These are phyloP conservation scores for Candida maris DNA, from an alignment of 805 yeast species.

Conservation along the genomic window DNA sequence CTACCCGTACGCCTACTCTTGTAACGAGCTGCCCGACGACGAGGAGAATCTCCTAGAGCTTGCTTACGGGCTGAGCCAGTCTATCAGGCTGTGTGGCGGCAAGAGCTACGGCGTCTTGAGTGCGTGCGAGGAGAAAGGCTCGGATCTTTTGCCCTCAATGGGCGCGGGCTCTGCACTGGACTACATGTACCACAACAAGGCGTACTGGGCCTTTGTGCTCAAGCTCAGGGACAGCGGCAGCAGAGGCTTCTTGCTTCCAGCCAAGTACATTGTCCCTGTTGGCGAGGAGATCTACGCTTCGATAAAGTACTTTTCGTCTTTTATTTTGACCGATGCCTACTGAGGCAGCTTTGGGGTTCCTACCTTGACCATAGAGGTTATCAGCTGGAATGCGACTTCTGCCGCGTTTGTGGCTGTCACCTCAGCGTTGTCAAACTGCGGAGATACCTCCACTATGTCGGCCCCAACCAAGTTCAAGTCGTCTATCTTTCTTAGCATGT, in stretches of 20 bases:
- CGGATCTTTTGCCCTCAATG: conserved; percentile 66
- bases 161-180: conserved; percentile 82
- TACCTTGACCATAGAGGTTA: conserved; percentile 72
- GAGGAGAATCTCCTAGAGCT: conserved; percentile 76
- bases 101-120: conserved; percentile 65
- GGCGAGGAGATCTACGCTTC: conserved; percentile 73
- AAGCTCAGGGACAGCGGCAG: conserved; percentile 79
- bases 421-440: conserved; percentile 62
- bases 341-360: conserved; percentile 11
- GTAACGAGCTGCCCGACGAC: conserved; percentile 70
- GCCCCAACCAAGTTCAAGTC: conserved; percentile 48
- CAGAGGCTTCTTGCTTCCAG: conserved; percentile 78
- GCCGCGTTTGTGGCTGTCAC: conserved; percentile 68
- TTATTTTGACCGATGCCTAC: conserved; percentile 33
- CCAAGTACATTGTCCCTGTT: conserved; percentile 66
- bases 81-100: conserved; percentile 62
- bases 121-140: conserved; percentile 77
- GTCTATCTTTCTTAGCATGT: conserved; percentile 44
- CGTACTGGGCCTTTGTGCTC: conserved; percentile 80
- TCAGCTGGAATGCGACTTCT: conserved; percentile 64
- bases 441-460: conserved; percentile 58
- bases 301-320: conserved; percentile 60
- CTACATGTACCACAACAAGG: conserved; percentile 78
- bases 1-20: conserved; percentile 80
- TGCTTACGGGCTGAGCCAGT: conserved; percentile 75